phyloP scores from a whole-genome alignment of 1,284 basidiomycete genomes.

The Fomitopsis betulina region DNA sequence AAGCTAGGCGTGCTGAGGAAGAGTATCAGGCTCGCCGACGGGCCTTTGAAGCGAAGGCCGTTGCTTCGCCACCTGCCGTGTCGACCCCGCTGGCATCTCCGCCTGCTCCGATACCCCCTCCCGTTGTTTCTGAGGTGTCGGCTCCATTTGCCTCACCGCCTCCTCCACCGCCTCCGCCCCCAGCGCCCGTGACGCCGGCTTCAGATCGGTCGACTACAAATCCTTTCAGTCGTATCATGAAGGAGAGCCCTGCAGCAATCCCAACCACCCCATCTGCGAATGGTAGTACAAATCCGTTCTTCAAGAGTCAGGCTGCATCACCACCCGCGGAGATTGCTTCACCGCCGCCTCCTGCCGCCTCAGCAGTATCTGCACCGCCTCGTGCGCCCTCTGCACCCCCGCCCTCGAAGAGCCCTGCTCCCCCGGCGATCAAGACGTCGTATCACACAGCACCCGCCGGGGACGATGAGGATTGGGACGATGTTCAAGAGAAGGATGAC shows the following conservation, averaged over 20 bases:
- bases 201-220: slow-evolving; percentile 48
- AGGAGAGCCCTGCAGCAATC: slow-evolving; percentile 37
- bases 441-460: slow-evolving; percentile 63
- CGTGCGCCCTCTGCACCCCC: slow-evolving; percentile 14
- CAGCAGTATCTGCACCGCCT: slow-evolving; percentile 12
- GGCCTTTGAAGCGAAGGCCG: slow-evolving; percentile 9
- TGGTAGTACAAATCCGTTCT: slow-evolving; percentile 59
- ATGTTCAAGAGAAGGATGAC: slow-evolving; percentile 69
- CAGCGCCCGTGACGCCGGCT: slow-evolving; percentile 28
- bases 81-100: slow-evolving; percentile 26
- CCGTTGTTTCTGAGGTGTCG: slow-evolving; percentile 12
- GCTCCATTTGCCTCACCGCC: slow-evolving; percentile 24
- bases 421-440: slow-evolving; percentile 45
- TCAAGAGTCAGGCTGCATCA: slow-evolving; percentile 36
- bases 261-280: slow-evolving; percentile 27
- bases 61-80: slow-evolving; percentile 7
- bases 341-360: slow-evolving; percentile 6
- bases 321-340: slow-evolving; percentile 29
- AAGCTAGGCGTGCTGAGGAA: slow-evolving; percentile 33
- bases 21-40: slow-evolving; percentile 15
- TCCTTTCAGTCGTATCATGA: slow-evolving; percentile 67
- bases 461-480: slow-evolving; percentile 81
- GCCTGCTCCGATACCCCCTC: slow-evolving; percentile 17
- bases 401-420: slow-evolving; percentile 29
- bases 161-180: slow-evolving; percentile 32